phyloP scores from a whole-genome alignment of 257 asterid species.

The Ocimum tenuiflorum region DNA sequence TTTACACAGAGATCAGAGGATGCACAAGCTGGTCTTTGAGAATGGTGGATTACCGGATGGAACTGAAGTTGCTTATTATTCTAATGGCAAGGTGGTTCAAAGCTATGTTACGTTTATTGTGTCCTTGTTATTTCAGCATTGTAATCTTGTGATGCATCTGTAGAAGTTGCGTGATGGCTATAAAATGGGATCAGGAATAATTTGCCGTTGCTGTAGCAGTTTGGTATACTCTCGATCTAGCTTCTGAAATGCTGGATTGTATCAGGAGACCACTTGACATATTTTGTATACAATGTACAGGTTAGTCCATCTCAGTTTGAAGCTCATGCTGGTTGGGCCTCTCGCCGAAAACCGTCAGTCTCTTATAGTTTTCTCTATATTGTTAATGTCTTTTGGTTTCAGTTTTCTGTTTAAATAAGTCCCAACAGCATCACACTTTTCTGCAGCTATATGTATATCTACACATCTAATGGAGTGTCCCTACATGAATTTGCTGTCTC shows the following conservation, averaged over 20 bases:
- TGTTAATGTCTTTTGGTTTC: neutral
- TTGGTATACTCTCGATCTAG: slow-evolving; percentile 46
- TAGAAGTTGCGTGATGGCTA: slow-evolving; percentile 89
- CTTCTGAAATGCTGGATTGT: slow-evolving; percentile 11
- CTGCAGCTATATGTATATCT: slow-evolving; percentile 86
- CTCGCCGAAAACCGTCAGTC: slow-evolving; percentile 92
- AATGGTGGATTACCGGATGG: slow-evolving; percentile 93
- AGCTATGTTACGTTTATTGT: neutral
- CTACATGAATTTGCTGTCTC: slow-evolving; percentile 91
- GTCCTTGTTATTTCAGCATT: slow-evolving; percentile 10
- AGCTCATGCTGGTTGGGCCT: slow-evolving; percentile 99
- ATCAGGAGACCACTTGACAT: slow-evolving; percentile 18
- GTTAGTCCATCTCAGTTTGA: slow-evolving; percentile 96
- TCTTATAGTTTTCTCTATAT: slow-evolving; percentile 20
- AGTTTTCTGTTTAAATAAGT: neutral
- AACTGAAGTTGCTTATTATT: slow-evolving; percentile 80
- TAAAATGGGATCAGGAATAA: slow-evolving; percentile 81
- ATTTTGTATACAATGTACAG: slow-evolving; percentile 42
- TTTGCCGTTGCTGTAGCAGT: slow-evolving; percentile 79
- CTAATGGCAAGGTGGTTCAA: slow-evolving; percentile 81
- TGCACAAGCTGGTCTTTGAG: slow-evolving; percentile 90
- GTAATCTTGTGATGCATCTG: slow-evolving; percentile 19
- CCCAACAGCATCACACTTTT: slow-evolving; percentile 25
- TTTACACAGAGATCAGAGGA: slow-evolving; percentile 71
- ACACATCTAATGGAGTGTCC: slow-evolving; percentile 94